Evolutionary conservation across 768 basidiomycete species (phyloP), one percentile per base, ranked within the genome.

Genomic region (Trametes cubensis): DNA sequence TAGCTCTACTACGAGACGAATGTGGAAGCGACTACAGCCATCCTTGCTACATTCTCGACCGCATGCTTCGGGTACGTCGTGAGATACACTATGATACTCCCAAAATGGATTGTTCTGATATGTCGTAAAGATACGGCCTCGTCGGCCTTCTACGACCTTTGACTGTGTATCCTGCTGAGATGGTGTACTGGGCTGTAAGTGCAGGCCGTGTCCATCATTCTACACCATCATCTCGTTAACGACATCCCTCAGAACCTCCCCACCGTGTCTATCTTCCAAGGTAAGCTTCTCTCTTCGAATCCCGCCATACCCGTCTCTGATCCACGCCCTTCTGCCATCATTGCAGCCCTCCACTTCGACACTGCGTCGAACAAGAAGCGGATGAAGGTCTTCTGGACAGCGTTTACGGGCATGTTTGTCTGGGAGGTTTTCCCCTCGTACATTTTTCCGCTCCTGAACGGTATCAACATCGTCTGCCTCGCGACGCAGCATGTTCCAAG

Each of bases 371-470:
- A 82, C 64, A 18, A 50, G 48, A 83, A 83, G 69, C 81, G 81
- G 56, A 72, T 82, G 26, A 83, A 76, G 69, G 75, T 82, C 17
- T 86, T 82, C 73, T 85, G 81, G 81, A 66, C 66, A 10, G 80
- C 79, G 1, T 83, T 83, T 69, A 69, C 76, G 4, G 80, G 70
- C 23, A 84, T 86, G 80, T 83, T 85, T 66, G 26, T 76, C 66
- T 83, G 79, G 58, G 85, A 85, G 67, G 62, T 83, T 58, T 67
- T 85, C 58, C 84, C 84, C 3, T 72, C 83, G 5, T 84, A 84
- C 70, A 81, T 86, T 26, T 88, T 88, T 68, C 88, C 87, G 0
- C 73, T 88, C 23, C 75, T 87, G 28, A 86, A 85, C 60, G 85
- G 85, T 17, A 65, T 87, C 71, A 85, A 76, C 66, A 74, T 85